Conservation (phyloP, 2,329 filamentous ascomycete genomes). For the Hyphodiscus sp. region DNA sequence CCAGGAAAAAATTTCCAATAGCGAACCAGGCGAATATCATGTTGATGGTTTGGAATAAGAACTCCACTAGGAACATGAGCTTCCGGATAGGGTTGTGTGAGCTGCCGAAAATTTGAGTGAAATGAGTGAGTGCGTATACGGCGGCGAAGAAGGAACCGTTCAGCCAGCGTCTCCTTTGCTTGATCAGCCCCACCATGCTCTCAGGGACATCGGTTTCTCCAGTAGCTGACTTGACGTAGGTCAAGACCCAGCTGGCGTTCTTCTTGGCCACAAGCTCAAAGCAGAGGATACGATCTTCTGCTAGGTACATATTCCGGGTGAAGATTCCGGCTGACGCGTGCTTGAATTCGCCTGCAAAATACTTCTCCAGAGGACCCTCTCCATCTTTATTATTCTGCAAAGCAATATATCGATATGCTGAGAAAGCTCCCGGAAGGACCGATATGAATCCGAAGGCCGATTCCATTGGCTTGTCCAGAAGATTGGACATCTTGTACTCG, state of each 20-base stretch:
- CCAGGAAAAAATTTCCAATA: conserved; percentile 97
- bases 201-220: conserved; percentile 97
- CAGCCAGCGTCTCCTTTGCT: conserved; percentile 93
- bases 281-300: conserved; percentile 96
- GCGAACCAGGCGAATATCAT: conserved; percentile 99
- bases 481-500: conserved; percentile 99
- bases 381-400: conserved; percentile 95
- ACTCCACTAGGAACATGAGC: conserved; percentile 85
- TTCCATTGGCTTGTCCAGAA: conserved; percentile 94
- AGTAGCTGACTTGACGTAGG: conserved; percentile 96
- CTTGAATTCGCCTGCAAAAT: conserved; percentile 94
- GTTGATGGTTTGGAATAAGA: conserved; percentile 87
- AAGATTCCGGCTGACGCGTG: conserved; percentile 88
- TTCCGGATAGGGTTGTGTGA: conserved; percentile 85
- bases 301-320: conserved; percentile 98
- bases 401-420: conserved; percentile 92
- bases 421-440: conserved; percentile 93
- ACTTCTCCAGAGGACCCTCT: conserved; percentile 88
- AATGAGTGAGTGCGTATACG: conserved; percentile 89
- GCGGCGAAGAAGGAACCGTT: conserved; percentile 98
- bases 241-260: conserved; percentile 94
- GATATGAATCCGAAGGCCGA: conserved; percentile 98
- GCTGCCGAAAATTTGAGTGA: conserved; percentile 92
- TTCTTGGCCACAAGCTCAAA: conserved; percentile 97
- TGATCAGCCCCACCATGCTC: conserved; percentile 86